Evolutionary conservation across 305 asterid species (phyloP).

Genomic region (Plantago coronopus): DNA sequence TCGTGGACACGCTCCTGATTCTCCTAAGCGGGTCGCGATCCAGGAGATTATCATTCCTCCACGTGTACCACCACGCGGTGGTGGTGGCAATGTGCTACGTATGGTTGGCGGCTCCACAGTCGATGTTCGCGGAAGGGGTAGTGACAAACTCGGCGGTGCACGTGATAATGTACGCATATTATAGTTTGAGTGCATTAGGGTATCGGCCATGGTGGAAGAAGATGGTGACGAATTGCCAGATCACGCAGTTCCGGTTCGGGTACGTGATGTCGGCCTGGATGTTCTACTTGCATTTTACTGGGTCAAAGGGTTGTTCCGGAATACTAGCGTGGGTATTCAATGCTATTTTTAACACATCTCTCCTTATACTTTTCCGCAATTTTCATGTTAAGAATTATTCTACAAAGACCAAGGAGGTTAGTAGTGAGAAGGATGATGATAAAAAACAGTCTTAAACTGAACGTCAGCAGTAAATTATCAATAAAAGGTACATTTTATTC

Average conservation of each 20-base stretch:
- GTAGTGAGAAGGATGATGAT: background rate
- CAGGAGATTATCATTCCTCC: slow-evolving; percentile 60
- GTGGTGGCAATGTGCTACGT: slow-evolving; percentile 54
- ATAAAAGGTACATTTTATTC: too few relatives aligned
- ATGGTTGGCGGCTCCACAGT: slow-evolving; percentile 50
- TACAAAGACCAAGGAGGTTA: slow-evolving; percentile 13
- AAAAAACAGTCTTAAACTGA: too few relatives aligned
- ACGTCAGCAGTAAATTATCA: too few relatives aligned
- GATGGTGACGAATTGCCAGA: slow-evolving; percentile 58
- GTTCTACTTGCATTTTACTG: slow-evolving; percentile 48
- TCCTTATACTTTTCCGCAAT: slow-evolving; percentile 49
- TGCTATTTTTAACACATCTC: slow-evolving; percentile 48
- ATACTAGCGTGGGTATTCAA: slow-evolving; percentile 53
- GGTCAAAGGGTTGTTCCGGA: slow-evolving; percentile 57
- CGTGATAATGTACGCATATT: slow-evolving; percentile 65
- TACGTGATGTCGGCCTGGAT: slow-evolving; percentile 41
- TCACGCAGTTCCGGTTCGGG: slow-evolving; percentile 53
- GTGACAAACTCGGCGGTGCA: slow-evolving; percentile 59
- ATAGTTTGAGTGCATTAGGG: slow-evolving; percentile 46
- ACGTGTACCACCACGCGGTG: slow-evolving; percentile 62
- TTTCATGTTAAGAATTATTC: slow-evolving; percentile 59
- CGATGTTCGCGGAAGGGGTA: slow-evolving; percentile 56
- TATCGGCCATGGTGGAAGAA: slow-evolving; percentile 60
- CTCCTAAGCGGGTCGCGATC: slow-evolving; percentile 41
- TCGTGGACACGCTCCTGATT: slow-evolving; percentile 49